These are phyloP conservation scores for Ogataea glucozyma DNA, from an alignment of 805 yeast species.

Conservation along the genomic window DNA sequence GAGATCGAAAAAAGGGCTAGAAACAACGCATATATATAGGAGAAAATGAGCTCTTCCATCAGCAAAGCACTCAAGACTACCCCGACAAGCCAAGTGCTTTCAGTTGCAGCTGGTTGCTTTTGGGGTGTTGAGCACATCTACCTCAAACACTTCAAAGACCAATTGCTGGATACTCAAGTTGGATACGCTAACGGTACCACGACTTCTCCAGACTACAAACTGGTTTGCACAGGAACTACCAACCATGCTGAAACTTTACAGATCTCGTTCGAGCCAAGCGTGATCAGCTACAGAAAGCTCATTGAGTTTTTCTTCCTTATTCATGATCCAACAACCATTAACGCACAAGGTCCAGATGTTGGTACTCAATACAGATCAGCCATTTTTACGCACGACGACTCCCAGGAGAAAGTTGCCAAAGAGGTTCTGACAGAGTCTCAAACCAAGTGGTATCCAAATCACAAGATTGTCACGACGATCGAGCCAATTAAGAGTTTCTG, in stretches of 20 bases:
- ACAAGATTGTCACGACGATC: slow-evolving; percentile 67
- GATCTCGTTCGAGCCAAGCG: slow-evolving; percentile 73
- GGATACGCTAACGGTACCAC: slow-evolving; percentile 85
- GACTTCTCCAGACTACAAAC: slow-evolving; percentile 58
- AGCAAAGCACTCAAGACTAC: slow-evolving; percentile 29
- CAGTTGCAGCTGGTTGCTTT: slow-evolving; percentile 69
- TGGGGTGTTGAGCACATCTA: slow-evolving; percentile 91
- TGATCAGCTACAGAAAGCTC: slow-evolving; percentile 59
- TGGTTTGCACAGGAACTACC: slow-evolving; percentile 78
- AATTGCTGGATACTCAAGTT: slow-evolving; percentile 74
- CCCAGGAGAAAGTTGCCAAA: slow-evolving; percentile 44
- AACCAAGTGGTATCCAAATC: slow-evolving; percentile 71
- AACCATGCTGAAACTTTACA: slow-evolving; percentile 82
- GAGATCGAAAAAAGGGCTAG: too few relatives aligned
- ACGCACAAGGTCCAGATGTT: slow-evolving; percentile 81
- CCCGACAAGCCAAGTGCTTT: slow-evolving; percentile 50
- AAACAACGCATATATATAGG: too few relatives aligned
- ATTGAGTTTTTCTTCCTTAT: slow-evolving; percentile 84
- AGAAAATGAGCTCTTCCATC: slow-evolving; percentile 16
- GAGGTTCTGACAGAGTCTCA: slow-evolving; percentile 56
- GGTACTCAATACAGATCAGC: slow-evolving; percentile 93
- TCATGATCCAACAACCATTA: slow-evolving; percentile 89
- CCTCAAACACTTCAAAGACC: slow-evolving; percentile 64
- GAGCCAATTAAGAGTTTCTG: slow-evolving; percentile 69
- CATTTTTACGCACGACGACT: slow-evolving; percentile 60